A percentile compares a stretch with the other conserved stretches of the same genome.
phyloP scores from a whole-genome alignment of 139 green algal species.

The Monoraphidium neglectum region DNA sequence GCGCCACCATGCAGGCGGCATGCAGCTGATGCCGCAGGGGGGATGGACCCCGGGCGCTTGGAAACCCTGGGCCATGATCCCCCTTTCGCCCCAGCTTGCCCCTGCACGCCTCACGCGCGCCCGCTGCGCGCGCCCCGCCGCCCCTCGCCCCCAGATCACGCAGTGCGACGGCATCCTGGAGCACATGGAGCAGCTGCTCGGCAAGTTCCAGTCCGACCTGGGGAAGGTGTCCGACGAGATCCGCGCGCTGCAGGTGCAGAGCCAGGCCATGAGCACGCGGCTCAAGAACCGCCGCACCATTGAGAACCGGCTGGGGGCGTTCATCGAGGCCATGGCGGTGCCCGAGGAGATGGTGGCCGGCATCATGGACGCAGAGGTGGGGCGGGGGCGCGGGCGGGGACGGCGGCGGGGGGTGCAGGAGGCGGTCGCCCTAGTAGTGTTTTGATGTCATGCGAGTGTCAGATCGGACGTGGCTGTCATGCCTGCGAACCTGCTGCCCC shows the following conservation, averaged over 20 bases:
- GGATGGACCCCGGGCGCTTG: no score
- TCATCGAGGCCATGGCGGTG: constrained; percentile 86
- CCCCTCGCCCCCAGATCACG: constrained; percentile 66
- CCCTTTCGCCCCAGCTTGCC: no score
- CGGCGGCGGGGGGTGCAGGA: neutral
- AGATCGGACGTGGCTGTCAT: no score
- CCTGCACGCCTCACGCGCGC: no score
- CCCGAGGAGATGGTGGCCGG: constrained; percentile 80
- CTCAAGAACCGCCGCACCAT: constrained; percentile 81
- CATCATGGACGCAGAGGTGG: constrained; percentile 78
- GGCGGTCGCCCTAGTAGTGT: neutral
- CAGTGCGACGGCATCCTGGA: constrained; percentile 88
- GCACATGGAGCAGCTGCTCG: constrained; percentile 89
- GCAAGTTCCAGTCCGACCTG: constrained; percentile 85
- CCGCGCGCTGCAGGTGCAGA: constrained; percentile 84
- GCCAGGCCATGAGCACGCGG: constrained; percentile 81
- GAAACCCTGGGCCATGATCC: no score
- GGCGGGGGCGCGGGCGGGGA: neutral
- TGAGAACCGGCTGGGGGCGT: constrained; percentile 73
- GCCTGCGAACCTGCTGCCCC: no score
- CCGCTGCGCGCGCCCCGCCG: no score
- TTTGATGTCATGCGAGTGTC: no score
- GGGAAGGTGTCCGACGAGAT: constrained; percentile 80
- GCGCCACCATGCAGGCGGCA: no score
- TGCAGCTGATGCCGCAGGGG: no score